Evolutionary conservation across 352 stramenopile species (phyloP), one percentile per base, ranked within the genome.

Genomic region (Phytopythium litorale): DNA sequence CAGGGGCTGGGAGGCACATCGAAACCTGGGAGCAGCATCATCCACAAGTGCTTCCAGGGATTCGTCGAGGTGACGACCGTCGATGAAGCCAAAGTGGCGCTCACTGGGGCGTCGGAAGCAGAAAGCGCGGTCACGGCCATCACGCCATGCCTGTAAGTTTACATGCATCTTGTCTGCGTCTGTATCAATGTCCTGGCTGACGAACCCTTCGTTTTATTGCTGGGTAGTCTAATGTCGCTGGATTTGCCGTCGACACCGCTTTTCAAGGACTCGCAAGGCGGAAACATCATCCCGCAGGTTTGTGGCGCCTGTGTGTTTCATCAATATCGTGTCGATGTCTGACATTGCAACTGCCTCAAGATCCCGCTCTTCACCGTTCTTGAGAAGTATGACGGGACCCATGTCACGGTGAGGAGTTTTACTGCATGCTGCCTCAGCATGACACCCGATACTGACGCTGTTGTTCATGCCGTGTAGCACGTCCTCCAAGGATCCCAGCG

Each of bases 161-260:
- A 13, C 11, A 49, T 23, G 42, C 19, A 15, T 21, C 18, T 21
- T 4, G 42, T 13, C 7, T 7, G 42, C 32, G 18, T 28, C 38
- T n/a, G 1, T n/a, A 35, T 54, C 40, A 9, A 37, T 4, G n/a
- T 11, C 13, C 1, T 40, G 30, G 9, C 15, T 60, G 21, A 60
- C 40, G 33, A 67, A 25, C 25, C 45, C 9, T 18, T 50, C 18
- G 18, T 42, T 32, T 75, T 28, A 19, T 63, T 63, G 8, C 32
- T 78, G 15, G 90, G 23, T 16, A 89, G 98, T 25, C 90, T 99
- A 58, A 79, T 99, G 52, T 97, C 96, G 21, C 70, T 99, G 13
- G 97, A 99, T 73, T 92, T 99, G 55, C 97, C 97, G 9, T 93
- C 98, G 59, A 99, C 97, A 55, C 98, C 98, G 18, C 74, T 99